phyloP scores from a whole-genome alignment of 2,329 filamentous ascomycete species.

The Alternaria consortialis region DNA sequence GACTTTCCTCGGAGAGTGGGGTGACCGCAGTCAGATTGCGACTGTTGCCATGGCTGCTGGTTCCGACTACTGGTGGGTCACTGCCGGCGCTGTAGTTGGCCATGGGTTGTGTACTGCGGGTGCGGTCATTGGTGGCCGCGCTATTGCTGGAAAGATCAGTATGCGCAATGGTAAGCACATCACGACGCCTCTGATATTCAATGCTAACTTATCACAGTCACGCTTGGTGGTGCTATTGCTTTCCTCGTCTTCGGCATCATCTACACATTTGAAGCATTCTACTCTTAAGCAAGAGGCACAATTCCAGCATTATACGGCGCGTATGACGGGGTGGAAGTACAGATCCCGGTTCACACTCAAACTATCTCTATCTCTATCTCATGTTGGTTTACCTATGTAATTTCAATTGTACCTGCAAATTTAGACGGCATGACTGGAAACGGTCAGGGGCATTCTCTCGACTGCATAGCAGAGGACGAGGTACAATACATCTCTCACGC shows the following conservation, averaged over 20 bases:
- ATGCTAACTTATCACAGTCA: constrained; percentile 68
- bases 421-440: constrained; percentile 10
- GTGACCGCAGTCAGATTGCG: constrained; percentile 95
- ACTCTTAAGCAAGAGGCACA: constrained; percentile 51
- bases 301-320: constrained; percentile 37
- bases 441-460: constrained; percentile 24
- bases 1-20: constrained; percentile 99
- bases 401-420: constrained; percentile 31
- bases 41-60: constrained; percentile 99
- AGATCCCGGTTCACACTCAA: constrained; percentile 9
- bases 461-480: constrained; percentile 15
- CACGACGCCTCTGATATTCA: neutral
- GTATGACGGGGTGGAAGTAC: constrained; percentile 18
- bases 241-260: constrained; percentile 93
- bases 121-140: constrained; percentile 89
- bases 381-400: constrained; percentile 32
- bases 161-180: constrained; percentile 86
- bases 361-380: neutral
- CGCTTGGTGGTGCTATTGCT: constrained; percentile 86
- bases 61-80: constrained; percentile 99
- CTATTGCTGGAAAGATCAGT: constrained; percentile 92
- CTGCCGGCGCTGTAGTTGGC: constrained; percentile 82
- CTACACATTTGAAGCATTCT: constrained; percentile 84
- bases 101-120: constrained; percentile 90
- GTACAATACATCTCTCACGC: constrained; percentile 5